Conservation (phyloP, 2,329 filamentous ascomycete genomes). For the Phialophora expanda region DNA sequence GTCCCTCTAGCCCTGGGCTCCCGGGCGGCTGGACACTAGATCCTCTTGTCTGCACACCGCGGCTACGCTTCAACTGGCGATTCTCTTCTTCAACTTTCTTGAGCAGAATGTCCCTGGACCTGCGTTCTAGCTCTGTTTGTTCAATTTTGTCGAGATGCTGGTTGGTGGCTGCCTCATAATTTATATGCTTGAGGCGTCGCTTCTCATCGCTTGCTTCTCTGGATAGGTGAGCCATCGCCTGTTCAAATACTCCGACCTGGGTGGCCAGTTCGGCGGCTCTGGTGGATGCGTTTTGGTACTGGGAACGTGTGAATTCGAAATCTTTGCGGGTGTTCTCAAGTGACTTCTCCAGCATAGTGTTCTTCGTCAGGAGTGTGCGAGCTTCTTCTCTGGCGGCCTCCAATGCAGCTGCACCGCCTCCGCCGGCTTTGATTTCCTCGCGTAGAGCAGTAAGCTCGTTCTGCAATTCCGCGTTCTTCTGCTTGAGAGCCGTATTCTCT, state of each 20-base stretch:
- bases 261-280: conserved; percentile 50
- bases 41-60: conserved; percentile 41
- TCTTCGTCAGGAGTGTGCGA: conserved; percentile 33
- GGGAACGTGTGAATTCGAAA: conserved; percentile 53
- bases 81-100: conserved; percentile 53
- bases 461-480: conserved; percentile 47
- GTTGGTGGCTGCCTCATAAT: conserved; percentile 44
- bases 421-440: conserved; percentile 47
- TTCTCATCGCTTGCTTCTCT: conserved; percentile 47
- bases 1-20: conserved; percentile 34
- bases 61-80: conserved; percentile 48
- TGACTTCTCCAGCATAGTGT: conserved; percentile 46
- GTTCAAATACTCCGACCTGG: conserved; percentile 47
- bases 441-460: conserved; percentile 50
- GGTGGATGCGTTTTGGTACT: conserved; percentile 55
- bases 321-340: conserved; percentile 51
- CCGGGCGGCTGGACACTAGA: conserved; percentile 40
- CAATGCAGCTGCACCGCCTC: conserved; percentile 46
- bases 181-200: conserved; percentile 47
- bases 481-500: conserved; percentile 49
- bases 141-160: conserved; percentile 47
- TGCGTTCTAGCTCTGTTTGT: conserved; percentile 47
- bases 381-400: conserved; percentile 49
- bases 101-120: conserved; percentile 48
- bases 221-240: conserved; percentile 47